A percentile compares a stretch with the other conserved stretches of the same genome.
Evolutionary conservation across 805 yeast species (phyloP).

Genomic region (Kodamaea neixiangensis): DNA sequence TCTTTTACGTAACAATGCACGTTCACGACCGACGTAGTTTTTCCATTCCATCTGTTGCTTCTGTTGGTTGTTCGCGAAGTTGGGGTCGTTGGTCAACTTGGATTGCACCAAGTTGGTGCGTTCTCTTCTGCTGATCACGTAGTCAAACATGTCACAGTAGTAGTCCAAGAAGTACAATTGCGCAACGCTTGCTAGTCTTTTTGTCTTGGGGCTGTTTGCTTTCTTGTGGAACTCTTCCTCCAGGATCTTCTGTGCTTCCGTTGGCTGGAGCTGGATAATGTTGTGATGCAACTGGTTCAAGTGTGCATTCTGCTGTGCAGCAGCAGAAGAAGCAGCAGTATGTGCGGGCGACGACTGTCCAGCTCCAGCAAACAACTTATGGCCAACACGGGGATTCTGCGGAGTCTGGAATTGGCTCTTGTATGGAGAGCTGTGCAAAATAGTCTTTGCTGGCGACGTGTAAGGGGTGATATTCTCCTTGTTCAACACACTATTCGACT

Average conservation of each 20-base stretch:
- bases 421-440: constrained; percentile 34
- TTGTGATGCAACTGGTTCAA: constrained; percentile 24
- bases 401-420: constrained; percentile 3
- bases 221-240: constrained; percentile 53
- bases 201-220: constrained; percentile 74
- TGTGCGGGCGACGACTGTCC: not conserved
- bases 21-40: constrained; percentile 79
- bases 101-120: constrained; percentile 71
- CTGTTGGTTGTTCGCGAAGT: constrained; percentile 33
- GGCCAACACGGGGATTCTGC: constrained; percentile 1
- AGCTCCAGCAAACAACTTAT: not conserved
- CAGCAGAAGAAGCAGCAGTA: not conserved
- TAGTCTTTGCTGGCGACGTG: constrained; percentile 37
- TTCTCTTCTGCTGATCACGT: constrained; percentile 82
- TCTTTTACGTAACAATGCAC: constrained; percentile 81
- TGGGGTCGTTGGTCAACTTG: constrained; percentile 54
- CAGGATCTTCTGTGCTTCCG: constrained; percentile 20
- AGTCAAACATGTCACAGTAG: constrained; percentile 94
- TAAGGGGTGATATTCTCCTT: constrained; percentile 41
- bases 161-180: constrained; percentile 93
- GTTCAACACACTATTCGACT: constrained; percentile 20
- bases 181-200: constrained; percentile 84
- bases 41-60: constrained; percentile 59
- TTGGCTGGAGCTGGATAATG: constrained; percentile 35
- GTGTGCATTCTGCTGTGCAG: constrained; percentile 4